Conservation (phyloP, 495 filamentous ascomycete species). For the Bacidia gigantensis region DNA sequence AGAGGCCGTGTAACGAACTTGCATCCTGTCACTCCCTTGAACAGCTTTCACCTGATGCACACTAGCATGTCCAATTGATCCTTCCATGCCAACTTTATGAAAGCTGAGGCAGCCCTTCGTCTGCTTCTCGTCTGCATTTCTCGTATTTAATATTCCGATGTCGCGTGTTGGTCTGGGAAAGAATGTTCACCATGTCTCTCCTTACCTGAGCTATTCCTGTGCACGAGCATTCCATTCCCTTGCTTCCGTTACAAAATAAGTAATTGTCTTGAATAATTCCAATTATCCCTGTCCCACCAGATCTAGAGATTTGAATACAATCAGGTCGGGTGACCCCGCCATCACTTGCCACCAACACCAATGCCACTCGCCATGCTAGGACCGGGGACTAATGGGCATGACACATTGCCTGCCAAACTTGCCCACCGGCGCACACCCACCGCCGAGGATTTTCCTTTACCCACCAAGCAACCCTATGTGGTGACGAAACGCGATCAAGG, state of each 20-base stretch:
- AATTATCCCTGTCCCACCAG: too few species aligned
- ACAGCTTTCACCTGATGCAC: not conserved
- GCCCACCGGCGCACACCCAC: constrained; percentile 12
- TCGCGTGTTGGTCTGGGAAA: not conserved
- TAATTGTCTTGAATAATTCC: not conserved
- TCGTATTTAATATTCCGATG: not conserved
- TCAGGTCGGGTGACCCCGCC: too few species aligned
- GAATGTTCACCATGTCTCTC: not conserved
- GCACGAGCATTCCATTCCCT: not conserved
- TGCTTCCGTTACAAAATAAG: not conserved
- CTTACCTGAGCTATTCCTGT: not conserved
- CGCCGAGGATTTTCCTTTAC: constrained; percentile 15
- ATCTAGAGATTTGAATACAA: too few species aligned
- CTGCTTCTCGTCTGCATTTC: too few species aligned
- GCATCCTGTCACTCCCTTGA: not conserved
- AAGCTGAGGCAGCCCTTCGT: not conserved
- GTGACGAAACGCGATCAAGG: constrained; percentile 16
- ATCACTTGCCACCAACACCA: not conserved
- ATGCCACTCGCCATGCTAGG: not conserved
- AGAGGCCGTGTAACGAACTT: not conserved
- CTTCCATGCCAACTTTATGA: not conserved
- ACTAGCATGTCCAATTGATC: not conserved
- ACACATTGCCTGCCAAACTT: not conserved
- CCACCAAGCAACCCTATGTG: not conserved
- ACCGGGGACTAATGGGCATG: not conserved